Evolutionary conservation across 2,329 filamentous ascomycete genomes (phyloP).

Genomic region (Didymella pinodella): DNA sequence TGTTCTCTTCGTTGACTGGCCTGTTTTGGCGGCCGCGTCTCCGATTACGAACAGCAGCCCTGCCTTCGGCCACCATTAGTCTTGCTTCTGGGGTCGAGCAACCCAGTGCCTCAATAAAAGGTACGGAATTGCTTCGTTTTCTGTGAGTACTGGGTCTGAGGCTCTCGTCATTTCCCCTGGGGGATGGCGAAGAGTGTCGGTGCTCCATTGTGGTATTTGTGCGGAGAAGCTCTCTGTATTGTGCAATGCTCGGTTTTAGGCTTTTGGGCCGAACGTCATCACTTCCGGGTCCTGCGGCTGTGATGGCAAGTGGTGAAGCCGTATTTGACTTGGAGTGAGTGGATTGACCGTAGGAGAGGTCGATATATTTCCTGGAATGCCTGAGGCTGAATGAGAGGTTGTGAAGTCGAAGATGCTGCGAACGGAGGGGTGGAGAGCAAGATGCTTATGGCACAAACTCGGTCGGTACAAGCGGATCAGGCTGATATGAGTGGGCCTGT

Average conservation of each 20-base stretch:
- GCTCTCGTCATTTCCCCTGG: slow-evolving; percentile 22
- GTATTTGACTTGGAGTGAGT: slow-evolving; percentile 8
- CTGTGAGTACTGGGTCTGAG: slow-evolving; percentile 37
- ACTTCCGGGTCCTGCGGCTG: slow-evolving; percentile 27
- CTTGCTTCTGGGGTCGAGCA: slow-evolving; percentile 49
- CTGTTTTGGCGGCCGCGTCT: slow-evolving; percentile 36
- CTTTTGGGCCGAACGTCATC: slow-evolving; percentile 33
- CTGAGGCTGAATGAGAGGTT: slow-evolving; percentile 4
- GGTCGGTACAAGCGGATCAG: slow-evolving; percentile 28
- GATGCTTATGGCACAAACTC: slow-evolving; percentile 19
- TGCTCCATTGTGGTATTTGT: slow-evolving; percentile 33
- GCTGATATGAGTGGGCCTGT: slow-evolving; percentile 39
- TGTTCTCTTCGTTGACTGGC: slow-evolving; percentile 28
- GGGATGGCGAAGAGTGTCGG: slow-evolving; percentile 35
- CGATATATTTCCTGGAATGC: slow-evolving; percentile 3
- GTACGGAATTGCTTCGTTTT: slow-evolving; percentile 48
- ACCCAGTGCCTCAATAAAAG: slow-evolving; percentile 45
- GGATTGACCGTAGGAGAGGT: neutral
- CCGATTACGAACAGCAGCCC: slow-evolving; percentile 45
- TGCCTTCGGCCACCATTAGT: slow-evolving; percentile 47
- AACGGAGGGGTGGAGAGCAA: slow-evolving; percentile 28
- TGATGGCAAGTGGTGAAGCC: slow-evolving; percentile 14
- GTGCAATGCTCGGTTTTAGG: slow-evolving; percentile 26
- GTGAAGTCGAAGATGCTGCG: slow-evolving; percentile 30
- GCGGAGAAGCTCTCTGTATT: slow-evolving; percentile 3